Conservation (phyloP, 148 eudicot genomes). For the Rhododendron henanense region DNA sequence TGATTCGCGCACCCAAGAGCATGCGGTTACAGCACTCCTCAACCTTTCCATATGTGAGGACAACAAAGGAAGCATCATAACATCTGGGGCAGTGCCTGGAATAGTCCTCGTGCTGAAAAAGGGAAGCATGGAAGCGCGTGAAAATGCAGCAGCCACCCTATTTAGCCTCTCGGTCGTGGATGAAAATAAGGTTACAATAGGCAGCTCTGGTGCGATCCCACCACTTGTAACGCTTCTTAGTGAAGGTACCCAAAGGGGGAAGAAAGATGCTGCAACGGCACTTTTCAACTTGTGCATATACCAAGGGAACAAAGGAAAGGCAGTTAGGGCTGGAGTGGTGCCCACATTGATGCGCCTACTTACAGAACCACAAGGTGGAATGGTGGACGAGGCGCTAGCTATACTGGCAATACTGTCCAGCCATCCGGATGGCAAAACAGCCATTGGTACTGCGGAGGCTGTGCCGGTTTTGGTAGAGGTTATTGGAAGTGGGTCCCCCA, state of each 20-base stretch:
- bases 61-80: conserved; percentile 72
- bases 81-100: conserved; percentile 73
- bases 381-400: conserved; percentile 91
- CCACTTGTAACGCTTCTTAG: conserved; percentile 71
- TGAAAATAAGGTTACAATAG: conserved; percentile 84
- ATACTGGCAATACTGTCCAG: conserved; percentile 81
- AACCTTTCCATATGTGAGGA: conserved; percentile 89
- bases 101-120: conserved; percentile 76
- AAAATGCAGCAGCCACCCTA: conserved; percentile 88
- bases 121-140: conserved; percentile 92
- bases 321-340: conserved; percentile 80
- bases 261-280: conserved; percentile 96
- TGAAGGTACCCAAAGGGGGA: conserved; percentile 84
- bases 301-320: conserved; percentile 94
- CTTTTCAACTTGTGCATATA: conserved; percentile 83
- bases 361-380: conserved; percentile 68
- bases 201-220: conserved; percentile 76
- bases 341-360: conserved; percentile 72
- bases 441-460: conserved; percentile 75
- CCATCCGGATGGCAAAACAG: conserved; percentile 79
- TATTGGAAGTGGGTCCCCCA: conserved; percentile 73
- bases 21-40: conserved; percentile 87
- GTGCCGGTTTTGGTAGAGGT: conserved; percentile 76
- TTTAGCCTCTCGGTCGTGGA: conserved; percentile 91
- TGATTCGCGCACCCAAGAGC: conserved; percentile 79